Conservation (phyloP, 257 asterid species). For the Asclepias syriaca region DNA sequence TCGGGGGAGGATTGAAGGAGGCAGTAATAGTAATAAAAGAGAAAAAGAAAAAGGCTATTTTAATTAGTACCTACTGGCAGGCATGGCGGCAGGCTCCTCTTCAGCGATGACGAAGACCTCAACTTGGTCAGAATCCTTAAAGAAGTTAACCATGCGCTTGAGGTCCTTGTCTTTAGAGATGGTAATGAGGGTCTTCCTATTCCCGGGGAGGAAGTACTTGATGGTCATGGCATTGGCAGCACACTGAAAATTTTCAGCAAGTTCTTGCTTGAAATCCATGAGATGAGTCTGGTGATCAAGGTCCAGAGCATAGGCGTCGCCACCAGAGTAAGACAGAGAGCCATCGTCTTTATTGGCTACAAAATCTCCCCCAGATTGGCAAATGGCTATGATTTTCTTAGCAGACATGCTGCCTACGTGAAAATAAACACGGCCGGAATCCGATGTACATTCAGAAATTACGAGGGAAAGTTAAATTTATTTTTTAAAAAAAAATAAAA, state of each 20-base stretch:
- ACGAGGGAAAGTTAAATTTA: not conserved
- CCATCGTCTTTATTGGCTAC: constrained; percentile 68
- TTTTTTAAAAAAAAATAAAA: too few species aligned
- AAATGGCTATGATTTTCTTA: constrained; percentile 80
- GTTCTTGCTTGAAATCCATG: constrained; percentile 77
- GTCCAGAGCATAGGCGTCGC: constrained; percentile 93
- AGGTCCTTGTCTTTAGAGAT: constrained; percentile 94
- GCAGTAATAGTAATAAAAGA: not conserved
- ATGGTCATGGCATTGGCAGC: constrained; percentile 50
- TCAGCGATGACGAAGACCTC: constrained; percentile 75
- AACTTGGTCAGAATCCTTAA: constrained; percentile 86
- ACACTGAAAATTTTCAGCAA: constrained; percentile 77
- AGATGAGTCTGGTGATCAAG: constrained; percentile 64
- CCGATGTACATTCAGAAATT: constrained; percentile 1
- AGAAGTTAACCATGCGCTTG: constrained; percentile 88
- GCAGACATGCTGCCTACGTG: constrained; percentile 36
- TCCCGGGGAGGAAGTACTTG: constrained; percentile 92
- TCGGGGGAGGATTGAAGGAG: not conserved
- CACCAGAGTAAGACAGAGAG: constrained; percentile 67
- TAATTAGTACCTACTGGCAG: constrained; percentile 69
- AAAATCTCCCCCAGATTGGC: constrained; percentile 96
- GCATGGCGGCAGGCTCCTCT: constrained; percentile 71
- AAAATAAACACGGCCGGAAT: not conserved
- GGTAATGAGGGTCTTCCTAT: constrained; percentile 82
- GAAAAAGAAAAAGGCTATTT: not conserved